A percentile compares a stretch with the other conserved stretches of the same genome.
phyloP scores from a whole-genome alignment of 805 yeast genomes.

The Priceomyces melissophilus region DNA sequence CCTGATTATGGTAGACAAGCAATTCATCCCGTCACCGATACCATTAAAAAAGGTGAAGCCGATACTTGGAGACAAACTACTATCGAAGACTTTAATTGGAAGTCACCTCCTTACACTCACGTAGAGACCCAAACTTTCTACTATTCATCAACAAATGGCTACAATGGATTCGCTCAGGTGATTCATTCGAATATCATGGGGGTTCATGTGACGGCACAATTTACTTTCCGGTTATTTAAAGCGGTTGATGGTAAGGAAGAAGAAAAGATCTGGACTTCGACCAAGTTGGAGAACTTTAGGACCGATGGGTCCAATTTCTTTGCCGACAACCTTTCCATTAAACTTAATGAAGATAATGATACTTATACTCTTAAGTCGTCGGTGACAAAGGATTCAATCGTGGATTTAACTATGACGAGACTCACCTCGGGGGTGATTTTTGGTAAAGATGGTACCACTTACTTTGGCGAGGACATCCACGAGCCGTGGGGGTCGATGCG shows the following conservation, averaged over 20 bases:
- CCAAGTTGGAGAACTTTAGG: conserved; percentile 75
- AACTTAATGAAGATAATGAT: conserved; percentile 50
- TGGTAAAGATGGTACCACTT: conserved; percentile 82
- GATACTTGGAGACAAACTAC: conserved; percentile 52
- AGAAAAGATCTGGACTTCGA: conserved; percentile 81
- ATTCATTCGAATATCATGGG: conserved; percentile 93
- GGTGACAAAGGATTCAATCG: conserved; percentile 65
- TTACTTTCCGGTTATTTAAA: conserved; percentile 79
- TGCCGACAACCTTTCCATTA: conserved; percentile 71
- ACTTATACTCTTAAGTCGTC: conserved; percentile 53
- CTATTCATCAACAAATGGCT: conserved; percentile 59
- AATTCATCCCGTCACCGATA: conserved; percentile 74
- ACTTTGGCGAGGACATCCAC: conserved; percentile 76
- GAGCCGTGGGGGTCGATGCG: conserved; percentile 98
- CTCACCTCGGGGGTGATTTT: conserved; percentile 80
- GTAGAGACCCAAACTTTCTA: conserved; percentile 96
- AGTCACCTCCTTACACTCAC: conserved; percentile 71
- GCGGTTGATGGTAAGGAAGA: conserved; percentile 43
- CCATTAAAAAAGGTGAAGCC: conserved; percentile 40
- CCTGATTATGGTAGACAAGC: conserved; percentile 95
- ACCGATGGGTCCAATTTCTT: conserved; percentile 72
- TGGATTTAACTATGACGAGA: conserved; percentile 63
- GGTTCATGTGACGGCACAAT: conserved; percentile 85
- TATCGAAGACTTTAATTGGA: conserved; percentile 72
- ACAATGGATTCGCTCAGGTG: conserved; percentile 86